A percentile compares a stretch with the other conserved stretches of the same genome.
Conservation (phyloP, 257 asterid genomes). For the Striga asiatica region DNA sequence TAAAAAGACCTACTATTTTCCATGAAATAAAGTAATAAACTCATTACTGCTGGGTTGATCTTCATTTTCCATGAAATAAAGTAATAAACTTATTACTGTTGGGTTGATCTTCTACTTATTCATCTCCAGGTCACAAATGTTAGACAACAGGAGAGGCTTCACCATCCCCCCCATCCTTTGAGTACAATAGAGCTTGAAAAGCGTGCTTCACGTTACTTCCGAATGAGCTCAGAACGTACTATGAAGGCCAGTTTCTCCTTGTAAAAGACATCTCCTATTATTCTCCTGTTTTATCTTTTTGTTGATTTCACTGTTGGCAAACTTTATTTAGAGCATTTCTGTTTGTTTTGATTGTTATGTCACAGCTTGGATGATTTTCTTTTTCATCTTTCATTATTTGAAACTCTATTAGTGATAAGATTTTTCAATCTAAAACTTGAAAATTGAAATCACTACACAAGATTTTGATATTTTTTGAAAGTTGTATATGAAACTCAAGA, state of each 20-base stretch:
- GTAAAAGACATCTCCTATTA: conserved; percentile 13
- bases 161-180: conserved; percentile 90
- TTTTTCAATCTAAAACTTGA: conserved; percentile 7
- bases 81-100: conserved; percentile 5
- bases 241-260: conserved; percentile 61
- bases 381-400: conserved; percentile 7
- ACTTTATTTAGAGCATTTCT: background rate
- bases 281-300: conserved; percentile 2
- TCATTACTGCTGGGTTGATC: conserved; percentile 6
- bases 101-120: no score
- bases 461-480: background rate
- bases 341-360: conserved; percentile 3
- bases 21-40: background rate
- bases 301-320: conserved; percentile 8
- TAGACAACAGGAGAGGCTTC: conserved; percentile 61
- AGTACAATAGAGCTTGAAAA: conserved; percentile 98
- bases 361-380: background rate
- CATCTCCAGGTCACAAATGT: conserved; percentile 62
- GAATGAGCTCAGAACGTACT: conserved; percentile 89
- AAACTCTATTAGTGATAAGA: conserved; percentile 1
- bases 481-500: background rate
- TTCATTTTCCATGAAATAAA: conserved; percentile 8
- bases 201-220: conserved; percentile 94
- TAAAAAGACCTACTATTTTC: conserved; percentile 13
- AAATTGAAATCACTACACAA: background rate